Evolutionary conservation across 345 rosid genomes (phyloP).

Genomic region (Bruguiera parviflora): DNA sequence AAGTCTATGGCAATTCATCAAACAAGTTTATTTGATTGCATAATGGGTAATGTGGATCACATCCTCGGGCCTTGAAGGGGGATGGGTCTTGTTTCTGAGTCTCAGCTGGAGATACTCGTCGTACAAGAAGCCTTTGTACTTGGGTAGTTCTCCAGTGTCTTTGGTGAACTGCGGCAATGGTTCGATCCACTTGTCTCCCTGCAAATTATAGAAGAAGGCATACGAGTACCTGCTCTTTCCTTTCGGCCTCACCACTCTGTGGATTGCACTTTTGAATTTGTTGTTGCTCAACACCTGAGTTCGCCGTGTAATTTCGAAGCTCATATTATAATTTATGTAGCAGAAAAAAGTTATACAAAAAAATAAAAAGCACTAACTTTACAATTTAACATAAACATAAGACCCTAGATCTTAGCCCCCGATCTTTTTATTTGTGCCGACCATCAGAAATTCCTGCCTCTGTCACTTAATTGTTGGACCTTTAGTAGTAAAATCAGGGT

Average conservation of each 20-base stretch:
- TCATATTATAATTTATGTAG: neutral
- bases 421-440: too few relatives aligned
- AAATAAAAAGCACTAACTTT: too few relatives aligned
- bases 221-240: constrained; percentile 39
- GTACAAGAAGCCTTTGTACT: constrained; percentile 39
- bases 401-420: too few relatives aligned
- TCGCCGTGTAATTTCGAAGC: neutral
- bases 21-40: constrained; percentile 6
- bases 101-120: constrained; percentile 42
- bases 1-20: too few relatives aligned
- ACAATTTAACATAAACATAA: too few relatives aligned
- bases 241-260: constrained; percentile 44
- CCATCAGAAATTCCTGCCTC: too few relatives aligned
- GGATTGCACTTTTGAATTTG: constrained; percentile 50
- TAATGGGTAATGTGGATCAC: constrained; percentile 49
- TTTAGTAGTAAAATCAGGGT: too few relatives aligned
- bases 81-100: constrained; percentile 48
- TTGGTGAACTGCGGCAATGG: constrained; percentile 43
- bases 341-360: too few relatives aligned
- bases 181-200: constrained; percentile 51
- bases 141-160: constrained; percentile 44
- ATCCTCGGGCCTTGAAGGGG: constrained; percentile 44
- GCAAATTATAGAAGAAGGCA: constrained; percentile 48
- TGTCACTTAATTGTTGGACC: too few relatives aligned
- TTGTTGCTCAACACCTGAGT: constrained; percentile 52